Percentiles rank a stretch among this genome's conserved stretches.
Conservation (phyloP, 495 filamentous ascomycete species). For the Lasiosphaeria miniovina region DNA sequence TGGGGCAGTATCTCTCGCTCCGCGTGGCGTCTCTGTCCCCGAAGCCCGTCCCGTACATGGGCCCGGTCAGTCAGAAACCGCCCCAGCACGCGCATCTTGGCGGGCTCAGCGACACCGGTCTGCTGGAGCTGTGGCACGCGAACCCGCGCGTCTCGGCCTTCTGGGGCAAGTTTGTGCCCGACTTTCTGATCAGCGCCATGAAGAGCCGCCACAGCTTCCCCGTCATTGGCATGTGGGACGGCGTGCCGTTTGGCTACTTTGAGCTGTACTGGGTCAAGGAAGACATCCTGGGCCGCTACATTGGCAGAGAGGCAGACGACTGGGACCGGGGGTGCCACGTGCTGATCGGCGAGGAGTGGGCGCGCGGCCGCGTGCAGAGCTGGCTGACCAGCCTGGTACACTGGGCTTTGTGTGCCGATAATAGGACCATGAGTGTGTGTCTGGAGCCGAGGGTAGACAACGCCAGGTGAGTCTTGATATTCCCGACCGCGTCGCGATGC, state of each 20-base stretch:
- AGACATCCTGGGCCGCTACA: constrained; percentile 66
- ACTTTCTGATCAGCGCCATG: constrained; percentile 64
- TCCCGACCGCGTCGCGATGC: background rate
- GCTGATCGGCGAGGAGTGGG: constrained; percentile 90
- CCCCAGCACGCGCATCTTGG: constrained; percentile 29
- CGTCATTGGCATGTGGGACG: constrained; percentile 90
- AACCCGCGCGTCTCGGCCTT: constrained; percentile 75
- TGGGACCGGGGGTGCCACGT: constrained; percentile 89
- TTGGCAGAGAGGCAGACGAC: constrained; percentile 60
- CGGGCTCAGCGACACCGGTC: constrained; percentile 62
- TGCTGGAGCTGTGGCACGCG: constrained; percentile 87
- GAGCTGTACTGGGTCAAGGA: constrained; percentile 99
- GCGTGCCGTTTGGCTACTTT: constrained; percentile 94
- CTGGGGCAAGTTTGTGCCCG: constrained; percentile 72
- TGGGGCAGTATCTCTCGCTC: constrained; percentile 84
- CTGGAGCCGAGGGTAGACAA: constrained; percentile 94
- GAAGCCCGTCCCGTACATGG: constrained; percentile 51
- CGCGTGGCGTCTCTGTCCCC: constrained; percentile 65
- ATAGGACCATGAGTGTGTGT: constrained; percentile 74
- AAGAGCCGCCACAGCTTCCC: constrained; percentile 76
- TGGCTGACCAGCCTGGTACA: constrained; percentile 89
- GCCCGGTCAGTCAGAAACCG: constrained; percentile 45
- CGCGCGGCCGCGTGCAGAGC: constrained; percentile 69
- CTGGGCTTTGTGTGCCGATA: constrained; percentile 75
- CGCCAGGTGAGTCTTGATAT: constrained; percentile 60